Evolutionary conservation across 805 yeast genomes (phyloP).

Genomic region (Wickerhamiella slavikovae): DNA sequence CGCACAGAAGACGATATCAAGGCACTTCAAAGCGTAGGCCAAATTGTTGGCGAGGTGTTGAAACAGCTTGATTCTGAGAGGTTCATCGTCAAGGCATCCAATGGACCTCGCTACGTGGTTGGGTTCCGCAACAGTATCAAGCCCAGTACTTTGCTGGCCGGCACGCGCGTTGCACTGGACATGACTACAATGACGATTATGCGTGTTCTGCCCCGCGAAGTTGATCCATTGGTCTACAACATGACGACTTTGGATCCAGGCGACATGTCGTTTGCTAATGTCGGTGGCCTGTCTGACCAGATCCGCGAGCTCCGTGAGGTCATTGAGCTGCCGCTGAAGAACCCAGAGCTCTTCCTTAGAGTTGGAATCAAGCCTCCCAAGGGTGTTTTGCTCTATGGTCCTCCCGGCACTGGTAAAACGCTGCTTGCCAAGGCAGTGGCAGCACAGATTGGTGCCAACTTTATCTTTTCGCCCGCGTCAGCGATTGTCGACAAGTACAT

Average conservation of each 20-base stretch:
- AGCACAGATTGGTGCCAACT: conserved; percentile 94
- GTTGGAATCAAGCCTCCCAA: conserved; percentile 98
- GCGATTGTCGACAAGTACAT: conserved; percentile 96
- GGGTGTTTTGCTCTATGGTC: conserved; percentile 91
- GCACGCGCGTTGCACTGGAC: conserved; percentile 89
- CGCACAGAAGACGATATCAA: conserved; percentile 94
- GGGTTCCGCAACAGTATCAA: conserved; percentile 90
- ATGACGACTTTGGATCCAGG: conserved; percentile 99
- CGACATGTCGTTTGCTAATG: conserved; percentile 79
- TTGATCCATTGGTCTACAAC: conserved; percentile 92
- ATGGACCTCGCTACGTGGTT: conserved; percentile 94
- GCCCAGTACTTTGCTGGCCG: conserved; percentile 65
- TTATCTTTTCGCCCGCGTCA: conserved; percentile 94
- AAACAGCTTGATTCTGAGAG: conserved; percentile 89
- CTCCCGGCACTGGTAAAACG: conserved; percentile 98
- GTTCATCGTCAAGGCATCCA: conserved; percentile 83
- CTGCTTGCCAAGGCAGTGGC: conserved; percentile 94
- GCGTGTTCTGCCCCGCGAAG: conserved; percentile 94
- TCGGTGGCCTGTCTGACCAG: conserved; percentile 93
- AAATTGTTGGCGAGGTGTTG: conserved; percentile 88
- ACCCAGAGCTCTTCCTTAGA: conserved; percentile 86
- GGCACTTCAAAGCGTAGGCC: conserved; percentile 93
- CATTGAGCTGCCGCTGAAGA: conserved; percentile 87
- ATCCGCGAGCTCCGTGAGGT: conserved; percentile 94
- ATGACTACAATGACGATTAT: conserved; percentile 95